Evolutionary conservation across 805 yeast species (phyloP).

Genomic region (Trichomonascus vanleenenianus): DNA sequence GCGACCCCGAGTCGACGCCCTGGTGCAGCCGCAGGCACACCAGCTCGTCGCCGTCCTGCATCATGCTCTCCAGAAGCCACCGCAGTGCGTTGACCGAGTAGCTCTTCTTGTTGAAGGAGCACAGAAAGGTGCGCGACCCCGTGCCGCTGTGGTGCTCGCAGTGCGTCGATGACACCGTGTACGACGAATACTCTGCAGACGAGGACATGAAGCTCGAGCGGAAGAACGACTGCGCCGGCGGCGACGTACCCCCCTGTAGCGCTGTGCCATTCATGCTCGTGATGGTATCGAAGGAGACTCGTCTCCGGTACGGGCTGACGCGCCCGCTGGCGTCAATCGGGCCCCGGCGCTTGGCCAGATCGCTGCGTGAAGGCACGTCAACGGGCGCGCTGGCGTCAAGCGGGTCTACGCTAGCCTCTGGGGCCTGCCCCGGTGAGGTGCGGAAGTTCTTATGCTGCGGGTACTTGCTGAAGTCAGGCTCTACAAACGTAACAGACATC

Average conservation of each 20-base stretch:
- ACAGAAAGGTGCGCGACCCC: constrained; percentile 16
- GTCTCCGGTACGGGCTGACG: neutral
- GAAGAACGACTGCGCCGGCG: neutral
- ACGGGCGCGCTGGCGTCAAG: neutral
- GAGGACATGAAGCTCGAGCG: constrained; percentile 1
- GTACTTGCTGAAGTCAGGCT: constrained; percentile 15
- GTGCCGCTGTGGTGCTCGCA: constrained; percentile 3
- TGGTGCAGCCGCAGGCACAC: constrained; percentile 15
- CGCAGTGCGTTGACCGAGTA: constrained; percentile 12
- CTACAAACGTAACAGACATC: constrained; percentile 17
- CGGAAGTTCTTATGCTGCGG: constrained; percentile 4
- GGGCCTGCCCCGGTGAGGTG: neutral
- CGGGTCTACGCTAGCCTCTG: neutral
- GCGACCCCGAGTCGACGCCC: constrained; percentile 3
- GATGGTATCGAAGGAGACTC: constrained; percentile 19
- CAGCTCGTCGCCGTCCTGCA: constrained; percentile 20
- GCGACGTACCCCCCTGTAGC: neutral
- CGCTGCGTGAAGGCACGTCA: neutral
- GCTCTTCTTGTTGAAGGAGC: constrained; percentile 12
- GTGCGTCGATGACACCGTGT: constrained; percentile 17
- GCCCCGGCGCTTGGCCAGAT: neutral
- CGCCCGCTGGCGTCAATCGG: neutral
- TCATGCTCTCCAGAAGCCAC: constrained; percentile 14
- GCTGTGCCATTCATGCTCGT: constrained; percentile 3
- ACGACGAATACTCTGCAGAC: constrained; percentile 11